Base-by-base conservation (phyloP, 2,329 filamentous ascomycete genomes). In the Colletotrichum graminicola region DNA sequence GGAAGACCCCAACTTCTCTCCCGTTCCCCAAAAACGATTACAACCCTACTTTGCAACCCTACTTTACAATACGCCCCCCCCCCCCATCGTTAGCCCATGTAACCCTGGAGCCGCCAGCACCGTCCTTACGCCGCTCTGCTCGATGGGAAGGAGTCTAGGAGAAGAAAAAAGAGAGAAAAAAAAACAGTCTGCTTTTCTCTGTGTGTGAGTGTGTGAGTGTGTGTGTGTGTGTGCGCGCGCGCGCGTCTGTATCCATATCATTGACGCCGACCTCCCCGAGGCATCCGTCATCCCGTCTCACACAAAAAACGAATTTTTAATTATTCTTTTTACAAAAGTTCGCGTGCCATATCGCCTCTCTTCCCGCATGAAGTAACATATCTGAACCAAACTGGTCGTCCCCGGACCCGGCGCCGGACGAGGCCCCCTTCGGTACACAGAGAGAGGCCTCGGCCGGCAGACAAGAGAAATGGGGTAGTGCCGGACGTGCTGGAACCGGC, bases 101-200 rank as follows among this genome's bases (percentile, higher is more conserved):
- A 29, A 54, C 56, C 43, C 59, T 57, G 68, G 68, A 71, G 57
- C 64, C 64, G 52, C 52, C 62, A 43, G 54, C 52, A 62, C 68
- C 64, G 64, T 36, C n/a, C 56, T 5, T 47, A 36, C 57, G 26
- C 49, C 34, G 21, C 29, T 18, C 3, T n/a, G 7, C n/a, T 29
- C 6, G 21, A 29, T 10, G 29, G 41, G 10, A 16, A n/a, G 21
- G 2, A n/a, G 18, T 18, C 29, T 2, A 60, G 2, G 11, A 7
- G 36, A 26, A 29, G 29, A 14, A 21, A 62, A 29, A 36, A 39
- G 21, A 26, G 39, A 21, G 18, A 21, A 0, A 11, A n/a, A 36
- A 8, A 61, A 49, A 7, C 21, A 12, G 18, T 36, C 32, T 36
- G 41, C 18, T 11, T 61, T 23, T 18, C 29, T 8, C 2, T 10